These are phyloP conservation scores for Tuctoria greenei DNA, from an alignment of 176 grass and related monocot genomes.

Conservation along the genomic window DNA sequence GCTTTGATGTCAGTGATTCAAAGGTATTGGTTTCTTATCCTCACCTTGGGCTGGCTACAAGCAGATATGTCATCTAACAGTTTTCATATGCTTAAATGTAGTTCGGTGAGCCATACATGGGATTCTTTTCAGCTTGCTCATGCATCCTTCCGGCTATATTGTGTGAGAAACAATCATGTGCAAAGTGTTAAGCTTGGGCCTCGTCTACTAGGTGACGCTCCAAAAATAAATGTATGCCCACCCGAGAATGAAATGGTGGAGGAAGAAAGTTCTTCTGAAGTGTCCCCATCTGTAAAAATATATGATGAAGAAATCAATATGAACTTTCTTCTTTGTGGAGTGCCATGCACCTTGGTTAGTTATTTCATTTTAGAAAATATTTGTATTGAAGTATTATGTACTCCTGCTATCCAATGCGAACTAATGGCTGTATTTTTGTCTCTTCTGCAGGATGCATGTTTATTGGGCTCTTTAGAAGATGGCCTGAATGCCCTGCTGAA, in stretches of 20 bases:
- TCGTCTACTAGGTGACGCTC: slow-evolving; percentile 84
- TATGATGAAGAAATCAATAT: slow-evolving; percentile 77
- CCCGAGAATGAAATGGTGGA: slow-evolving; percentile 56
- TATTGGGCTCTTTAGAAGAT: slow-evolving; percentile 90
- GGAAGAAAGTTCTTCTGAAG: slow-evolving; percentile 64
- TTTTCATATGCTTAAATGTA: slow-evolving; percentile 43
- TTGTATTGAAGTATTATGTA: background rate
- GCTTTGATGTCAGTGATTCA: slow-evolving; percentile 88
- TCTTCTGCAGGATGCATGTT: slow-evolving; percentile 68
- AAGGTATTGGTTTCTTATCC: slow-evolving; percentile 58
- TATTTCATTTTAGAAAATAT: slow-evolving; percentile 14
- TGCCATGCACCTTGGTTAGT: slow-evolving; percentile 68
- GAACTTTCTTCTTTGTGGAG: slow-evolving; percentile 88
- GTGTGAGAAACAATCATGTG: slow-evolving; percentile 80
- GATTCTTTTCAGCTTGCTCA: slow-evolving; percentile 98
- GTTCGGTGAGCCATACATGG: slow-evolving; percentile 96
- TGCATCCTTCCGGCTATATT: slow-evolving; percentile 83
- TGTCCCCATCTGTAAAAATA: slow-evolving; percentile 71
- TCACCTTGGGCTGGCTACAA: slow-evolving; percentile 14
- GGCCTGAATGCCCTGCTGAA: slow-evolving; percentile 93
- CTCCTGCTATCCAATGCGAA: background rate
- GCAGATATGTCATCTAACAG: slow-evolving; percentile 11
- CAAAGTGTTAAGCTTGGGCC: slow-evolving; percentile 80
- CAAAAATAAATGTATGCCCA: slow-evolving; percentile 72
- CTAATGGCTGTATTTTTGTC: slow-evolving; percentile 6